Conservation (phyloP, 1,139 yeast species). For the Saccharomyces hybrid region DNA sequence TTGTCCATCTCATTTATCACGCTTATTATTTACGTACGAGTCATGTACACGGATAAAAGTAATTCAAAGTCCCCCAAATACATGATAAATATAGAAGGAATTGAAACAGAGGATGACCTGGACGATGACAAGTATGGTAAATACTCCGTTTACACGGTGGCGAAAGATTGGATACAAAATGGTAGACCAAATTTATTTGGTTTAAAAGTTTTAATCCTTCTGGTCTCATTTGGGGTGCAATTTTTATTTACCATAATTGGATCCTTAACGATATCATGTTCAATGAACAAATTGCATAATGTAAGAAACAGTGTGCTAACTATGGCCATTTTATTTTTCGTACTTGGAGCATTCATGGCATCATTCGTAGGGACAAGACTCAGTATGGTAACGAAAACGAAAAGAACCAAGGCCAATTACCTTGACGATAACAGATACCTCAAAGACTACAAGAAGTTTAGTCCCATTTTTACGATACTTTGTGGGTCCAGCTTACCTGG, state of each 20-base stretch:
- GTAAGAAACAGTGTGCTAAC: slow-evolving; percentile 62
- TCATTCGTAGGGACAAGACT: slow-evolving; percentile 56
- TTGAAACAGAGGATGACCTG: not conserved
- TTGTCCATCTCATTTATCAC: slow-evolving; percentile 18
- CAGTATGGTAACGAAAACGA: not conserved
- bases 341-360: slow-evolving; percentile 64
- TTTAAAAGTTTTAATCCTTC: slow-evolving; percentile 36
- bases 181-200: slow-evolving; percentile 9
- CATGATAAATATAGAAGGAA: slow-evolving; percentile 1
- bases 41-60: slow-evolving; percentile 5
- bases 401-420: slow-evolving; percentile 34
- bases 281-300: slow-evolving; percentile 49
- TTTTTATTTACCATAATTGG: slow-evolving; percentile 56
- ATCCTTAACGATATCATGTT: slow-evolving; percentile 50
- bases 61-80: slow-evolving; percentile 1
- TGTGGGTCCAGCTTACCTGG: slow-evolving; percentile 61
- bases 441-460: slow-evolving; percentile 4
- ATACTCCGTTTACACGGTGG: slow-evolving; percentile 10
- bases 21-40: slow-evolving; percentile 12
- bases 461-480: slow-evolving; percentile 35
- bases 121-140: slow-evolving; percentile 9
- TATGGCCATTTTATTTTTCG: slow-evolving; percentile 51
- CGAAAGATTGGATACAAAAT: slow-evolving; percentile 15
- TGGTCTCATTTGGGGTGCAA: slow-evolving; percentile 72
- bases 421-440: slow-evolving; percentile 3